Conservation (phyloP, 129 eudicot species). For the Flaveria trinervia region DNA sequence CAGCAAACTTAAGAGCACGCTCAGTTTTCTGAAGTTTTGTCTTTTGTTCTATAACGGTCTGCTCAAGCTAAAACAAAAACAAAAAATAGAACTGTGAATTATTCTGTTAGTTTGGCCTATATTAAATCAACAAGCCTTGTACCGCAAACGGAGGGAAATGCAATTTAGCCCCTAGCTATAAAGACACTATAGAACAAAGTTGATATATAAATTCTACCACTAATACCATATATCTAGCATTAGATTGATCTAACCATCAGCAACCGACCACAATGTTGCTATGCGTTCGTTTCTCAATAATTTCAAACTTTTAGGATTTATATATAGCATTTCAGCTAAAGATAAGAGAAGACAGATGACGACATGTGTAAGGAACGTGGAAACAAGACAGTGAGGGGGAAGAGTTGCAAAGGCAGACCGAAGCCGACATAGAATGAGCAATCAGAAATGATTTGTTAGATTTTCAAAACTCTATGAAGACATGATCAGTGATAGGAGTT, state of each 20-base stretch:
- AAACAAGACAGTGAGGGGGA: no score
- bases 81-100: not conserved
- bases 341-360: no score
- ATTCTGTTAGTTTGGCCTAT: not conserved
- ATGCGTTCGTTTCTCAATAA: slow-evolving; percentile 15
- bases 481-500: no score
- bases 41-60: slow-evolving; percentile 63
- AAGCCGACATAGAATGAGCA: no score
- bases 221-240: not conserved
- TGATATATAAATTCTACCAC: slow-evolving; percentile 13
- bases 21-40: slow-evolving; percentile 56
- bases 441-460: no score
- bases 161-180: not conserved
- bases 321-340: not conserved
- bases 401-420: no score
- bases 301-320: not conserved
- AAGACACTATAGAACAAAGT: slow-evolving; percentile 2
- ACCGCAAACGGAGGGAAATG: not conserved
- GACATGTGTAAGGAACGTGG: no score
- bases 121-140: not conserved
- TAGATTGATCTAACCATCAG: slow-evolving; percentile 13
- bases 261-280: not conserved
- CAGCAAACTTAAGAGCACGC: slow-evolving; percentile 81
- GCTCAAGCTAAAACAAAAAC: slow-evolving; percentile 52
- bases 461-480: no score